phyloP scores from a whole-genome alignment of 83 land plant genomes.

The Thuja plicata region DNA sequence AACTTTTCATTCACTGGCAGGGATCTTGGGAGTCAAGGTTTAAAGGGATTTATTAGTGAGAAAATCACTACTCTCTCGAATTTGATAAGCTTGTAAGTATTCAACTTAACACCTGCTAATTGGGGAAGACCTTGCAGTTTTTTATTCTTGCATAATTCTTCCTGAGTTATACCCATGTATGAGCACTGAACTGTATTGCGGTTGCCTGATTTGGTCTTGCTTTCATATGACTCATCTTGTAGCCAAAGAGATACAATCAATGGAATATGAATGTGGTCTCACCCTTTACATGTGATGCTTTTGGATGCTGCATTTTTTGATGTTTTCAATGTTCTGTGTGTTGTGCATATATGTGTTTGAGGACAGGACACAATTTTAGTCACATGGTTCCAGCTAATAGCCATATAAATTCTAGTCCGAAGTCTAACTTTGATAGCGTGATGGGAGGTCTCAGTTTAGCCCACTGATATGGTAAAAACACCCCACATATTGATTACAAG shows the following conservation, averaged over 20 bases:
- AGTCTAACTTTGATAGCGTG: background rate
- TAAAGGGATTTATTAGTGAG: conserved; percentile 84
- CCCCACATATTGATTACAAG: background rate
- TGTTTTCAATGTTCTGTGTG: background rate
- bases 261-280: background rate
- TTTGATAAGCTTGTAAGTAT: conserved; percentile 73
- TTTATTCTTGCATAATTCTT: background rate
- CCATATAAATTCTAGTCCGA: background rate
- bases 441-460: background rate
- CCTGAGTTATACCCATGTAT: background rate
- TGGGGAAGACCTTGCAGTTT: background rate
- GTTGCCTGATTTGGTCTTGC: too few relatives aligned
- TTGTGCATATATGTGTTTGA: background rate
- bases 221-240: background rate
- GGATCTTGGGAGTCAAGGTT: conserved; percentile 83
- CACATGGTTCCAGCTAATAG: background rate
- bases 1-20: conserved; percentile 26
- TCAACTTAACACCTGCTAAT: background rate
- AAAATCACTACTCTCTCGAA: conserved; percentile 54
- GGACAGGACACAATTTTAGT: background rate
- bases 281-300: background rate
- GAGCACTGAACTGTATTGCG: background rate
- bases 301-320: background rate
- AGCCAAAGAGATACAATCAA: background rate
- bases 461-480: background rate